phyloP scores from a whole-genome alignment of 2,329 filamentous ascomycete species.

The Trichoderma sp. region DNA sequence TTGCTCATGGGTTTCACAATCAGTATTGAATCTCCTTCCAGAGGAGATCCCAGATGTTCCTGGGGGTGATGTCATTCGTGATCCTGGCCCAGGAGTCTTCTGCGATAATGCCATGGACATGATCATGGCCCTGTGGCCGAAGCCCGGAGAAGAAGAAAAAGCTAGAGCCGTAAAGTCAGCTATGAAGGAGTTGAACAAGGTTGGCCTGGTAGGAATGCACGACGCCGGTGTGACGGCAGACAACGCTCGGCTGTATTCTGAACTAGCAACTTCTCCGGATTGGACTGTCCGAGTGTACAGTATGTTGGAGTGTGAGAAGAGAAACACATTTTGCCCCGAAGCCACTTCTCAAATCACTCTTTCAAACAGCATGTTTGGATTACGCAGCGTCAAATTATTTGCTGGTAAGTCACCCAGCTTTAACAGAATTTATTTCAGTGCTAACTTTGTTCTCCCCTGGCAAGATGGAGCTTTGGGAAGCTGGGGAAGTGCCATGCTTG shows the following conservation, averaged over 20 bases:
- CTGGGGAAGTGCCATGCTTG: slow-evolving; percentile 70
- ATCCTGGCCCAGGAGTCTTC: slow-evolving; percentile 65
- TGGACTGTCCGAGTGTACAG: slow-evolving; percentile 64
- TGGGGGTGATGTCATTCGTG: slow-evolving; percentile 60
- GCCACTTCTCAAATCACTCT: slow-evolving; percentile 44
- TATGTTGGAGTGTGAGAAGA: slow-evolving; percentile 64
- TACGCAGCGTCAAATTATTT: slow-evolving; percentile 67
- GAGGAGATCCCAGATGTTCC: slow-evolving; percentile 51
- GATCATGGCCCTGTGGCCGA: slow-evolving; percentile 55
- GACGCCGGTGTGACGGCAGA: slow-evolving; percentile 61
- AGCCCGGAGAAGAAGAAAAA: slow-evolving; percentile 52
- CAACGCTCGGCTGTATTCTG: slow-evolving; percentile 53
- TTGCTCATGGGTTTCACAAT: slow-evolving; percentile 65
- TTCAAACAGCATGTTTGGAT: slow-evolving; percentile 49
- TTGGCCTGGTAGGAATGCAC: slow-evolving; percentile 67
- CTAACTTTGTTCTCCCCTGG: background rate
- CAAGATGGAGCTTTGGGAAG: slow-evolving; percentile 67
- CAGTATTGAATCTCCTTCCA: slow-evolving; percentile 60
- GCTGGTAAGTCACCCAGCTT: slow-evolving; percentile 45
- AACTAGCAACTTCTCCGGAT: slow-evolving; percentile 46
- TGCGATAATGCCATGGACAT: slow-evolving; percentile 72
- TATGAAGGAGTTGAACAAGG: slow-evolving; percentile 59
- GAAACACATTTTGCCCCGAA: slow-evolving; percentile 62
- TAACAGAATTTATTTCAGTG: background rate
- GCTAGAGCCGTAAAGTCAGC: slow-evolving; percentile 55